Base-by-base conservation (phyloP, 768 basidiomycete genomes). In the Boletus edulis region DNA sequence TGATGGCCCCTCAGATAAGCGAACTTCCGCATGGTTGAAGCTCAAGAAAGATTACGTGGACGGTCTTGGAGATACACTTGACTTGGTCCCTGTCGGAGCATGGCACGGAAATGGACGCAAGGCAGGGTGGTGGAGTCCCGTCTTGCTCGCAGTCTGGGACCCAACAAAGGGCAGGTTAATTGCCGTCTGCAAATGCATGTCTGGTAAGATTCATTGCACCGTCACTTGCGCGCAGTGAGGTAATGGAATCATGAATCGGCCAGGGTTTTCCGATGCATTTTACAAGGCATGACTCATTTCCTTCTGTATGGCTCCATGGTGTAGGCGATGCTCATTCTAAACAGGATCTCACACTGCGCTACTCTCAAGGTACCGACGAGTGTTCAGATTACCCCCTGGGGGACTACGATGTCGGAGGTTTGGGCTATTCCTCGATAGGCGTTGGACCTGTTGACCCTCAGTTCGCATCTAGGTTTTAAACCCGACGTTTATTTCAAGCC, bases 71-170 rank as follows among this genome's bases (percentile, higher is more conserved):
- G 89, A 93, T 66, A 81, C 82, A 59, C 80, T 84, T 29, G 89
- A 89, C 65, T 71, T 87, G 51, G 80, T 88, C 31, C 87, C 88
- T 29, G 75, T 89, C 49, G 87, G 84, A 46, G 94, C 91, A 42
- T 95, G 91, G 90, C 84, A 93, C 73, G 94, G 93, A 45, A 89
- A 86, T 66, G 94, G 94, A 32, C 75, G 93, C 35, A 97, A 96
- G 73, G 86, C 85, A 15, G 80, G 82, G 45, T 96, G 94, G 94
- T 97, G 91, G 90, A 90, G 87, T 59, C 94, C 94, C 2, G 82
- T 96, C 61, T 75, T 97, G 6, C 77, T 95, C 43, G 92, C 85
- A 14, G 72, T 87, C 39, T 86, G 87, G 80, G 85, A 94, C 64
- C 72, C 81, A 20, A 75, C 78, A 54, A 75, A 73, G 10, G 87